Percentiles rank a stretch among this genome's conserved stretches.
Evolutionary conservation across 768 basidiomycete species (phyloP).

Genomic region (Russula sp.): DNA sequence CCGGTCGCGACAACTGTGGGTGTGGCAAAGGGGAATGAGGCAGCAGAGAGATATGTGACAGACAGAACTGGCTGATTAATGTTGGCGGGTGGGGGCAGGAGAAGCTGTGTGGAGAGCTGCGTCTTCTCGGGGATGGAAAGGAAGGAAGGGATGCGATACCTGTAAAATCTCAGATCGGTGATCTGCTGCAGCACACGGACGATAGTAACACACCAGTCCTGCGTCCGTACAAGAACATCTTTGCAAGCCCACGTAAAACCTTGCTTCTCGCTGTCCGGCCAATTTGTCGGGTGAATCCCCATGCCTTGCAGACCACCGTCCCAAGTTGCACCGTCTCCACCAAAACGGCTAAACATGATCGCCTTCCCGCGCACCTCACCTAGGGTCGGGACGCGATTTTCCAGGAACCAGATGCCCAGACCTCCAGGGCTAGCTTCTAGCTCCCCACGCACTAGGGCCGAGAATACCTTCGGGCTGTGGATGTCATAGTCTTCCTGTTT

Average conservation of each 20-base stretch:
- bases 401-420: slow-evolving; percentile 69
- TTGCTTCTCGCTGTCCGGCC: slow-evolving; percentile 72
- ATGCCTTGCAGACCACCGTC: slow-evolving; percentile 59
- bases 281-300: slow-evolving; percentile 81
- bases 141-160: slow-evolving; percentile 80
- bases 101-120: slow-evolving; percentile 45
- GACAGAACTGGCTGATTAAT: slow-evolving; percentile 43
- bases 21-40: slow-evolving; percentile 72
- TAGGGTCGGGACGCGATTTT: slow-evolving; percentile 72
- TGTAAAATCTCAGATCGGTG: slow-evolving; percentile 27
- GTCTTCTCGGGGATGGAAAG: slow-evolving; percentile 82
- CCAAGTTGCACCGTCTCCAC: slow-evolving; percentile 64
- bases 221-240: slow-evolving; percentile 60
- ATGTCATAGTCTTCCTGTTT: slow-evolving; percentile 75
- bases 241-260: slow-evolving; percentile 80
- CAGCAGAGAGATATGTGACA: slow-evolving; percentile 78
- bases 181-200: neutral
- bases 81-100: slow-evolving; percentile 38
- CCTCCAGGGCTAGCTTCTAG: slow-evolving; percentile 51
- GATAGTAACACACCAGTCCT: slow-evolving; percentile 67
- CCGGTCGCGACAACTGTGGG: slow-evolving; percentile 76
- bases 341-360: slow-evolving; percentile 83
- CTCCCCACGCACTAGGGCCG: slow-evolving; percentile 56
- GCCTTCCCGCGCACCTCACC: slow-evolving; percentile 85
- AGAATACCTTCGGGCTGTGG: slow-evolving; percentile 48